Percentiles rank a stretch among this genome's conserved stretches.
Evolutionary conservation across 352 stramenopile species (phyloP).

Genomic region (Pythium periplocum): DNA sequence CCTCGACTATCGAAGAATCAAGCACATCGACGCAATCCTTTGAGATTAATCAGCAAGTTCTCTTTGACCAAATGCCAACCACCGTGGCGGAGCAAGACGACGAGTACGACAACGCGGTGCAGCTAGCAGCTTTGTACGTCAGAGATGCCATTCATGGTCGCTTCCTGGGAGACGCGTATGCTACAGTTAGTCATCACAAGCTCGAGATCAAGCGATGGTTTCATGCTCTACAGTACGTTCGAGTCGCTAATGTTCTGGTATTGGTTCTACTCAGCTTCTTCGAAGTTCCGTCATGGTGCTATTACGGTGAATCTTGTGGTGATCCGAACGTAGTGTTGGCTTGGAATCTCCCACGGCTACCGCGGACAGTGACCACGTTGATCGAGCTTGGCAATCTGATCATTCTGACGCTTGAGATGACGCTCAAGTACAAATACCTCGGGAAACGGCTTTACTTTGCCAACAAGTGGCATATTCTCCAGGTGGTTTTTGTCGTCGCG

Average conservation of each 20-base stretch:
- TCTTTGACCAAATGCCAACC: background rate
- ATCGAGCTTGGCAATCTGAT: conserved; percentile 43
- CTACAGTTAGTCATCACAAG: conserved; percentile 37
- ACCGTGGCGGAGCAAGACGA: conserved; percentile 3
- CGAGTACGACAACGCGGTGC: conserved; percentile 22
- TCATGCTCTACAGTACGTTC: conserved; percentile 34
- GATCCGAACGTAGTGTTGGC: conserved; percentile 23
- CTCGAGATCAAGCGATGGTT: conserved; percentile 48
- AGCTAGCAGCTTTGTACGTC: conserved; percentile 43
- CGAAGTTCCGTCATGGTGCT: conserved; percentile 56
- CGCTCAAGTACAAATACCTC: conserved; percentile 47
- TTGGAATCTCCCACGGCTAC: conserved; percentile 30
- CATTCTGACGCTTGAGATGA: conserved; percentile 36
- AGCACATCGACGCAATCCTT: too few species aligned
- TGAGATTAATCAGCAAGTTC: too few species aligned
- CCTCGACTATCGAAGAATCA: too few species aligned
- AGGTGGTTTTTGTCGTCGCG: conserved; percentile 37
- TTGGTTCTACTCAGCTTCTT: conserved; percentile 46
- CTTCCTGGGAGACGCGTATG: conserved; percentile 45
- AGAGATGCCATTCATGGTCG: conserved; percentile 37
- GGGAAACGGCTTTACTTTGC: conserved; percentile 41
- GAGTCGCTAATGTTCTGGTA: conserved; percentile 38
- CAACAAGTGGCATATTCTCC: conserved; percentile 50
- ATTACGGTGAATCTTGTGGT: conserved; percentile 30
- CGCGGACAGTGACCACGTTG: conserved; percentile 19